A percentile compares a stretch with the other conserved stretches of the same genome.
Conservation (phyloP, 345 rosid genomes). For the Viola odorata region DNA sequence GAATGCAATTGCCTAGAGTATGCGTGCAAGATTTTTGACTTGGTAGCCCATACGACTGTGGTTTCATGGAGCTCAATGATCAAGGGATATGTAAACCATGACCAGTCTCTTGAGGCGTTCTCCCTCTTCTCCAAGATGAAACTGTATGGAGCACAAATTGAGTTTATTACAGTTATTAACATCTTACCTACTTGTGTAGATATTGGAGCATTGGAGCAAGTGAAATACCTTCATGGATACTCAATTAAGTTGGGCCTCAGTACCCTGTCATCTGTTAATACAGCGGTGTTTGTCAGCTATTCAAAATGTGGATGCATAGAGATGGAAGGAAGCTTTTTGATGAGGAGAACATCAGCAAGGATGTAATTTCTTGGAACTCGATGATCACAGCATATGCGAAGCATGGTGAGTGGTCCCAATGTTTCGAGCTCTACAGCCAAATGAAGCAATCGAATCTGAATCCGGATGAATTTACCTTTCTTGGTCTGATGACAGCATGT, state of each 20-base stretch:
- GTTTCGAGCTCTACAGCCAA: constrained; percentile 35
- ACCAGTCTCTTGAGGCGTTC: constrained; percentile 36
- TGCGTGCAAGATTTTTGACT: constrained; percentile 35
- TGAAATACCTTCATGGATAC: constrained; percentile 39
- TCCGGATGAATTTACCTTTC: constrained; percentile 40
- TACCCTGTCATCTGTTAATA: constrained; percentile 28
- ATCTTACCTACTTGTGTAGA: constrained; percentile 47
- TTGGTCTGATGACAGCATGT: constrained; percentile 41
- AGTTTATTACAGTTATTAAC: constrained; percentile 40
- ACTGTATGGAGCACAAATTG: constrained; percentile 28
- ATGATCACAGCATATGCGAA: constrained; percentile 46
- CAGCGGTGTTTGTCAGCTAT: constrained; percentile 41
- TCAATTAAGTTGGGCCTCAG: constrained; percentile 34
- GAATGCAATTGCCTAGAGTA: constrained; percentile 31
- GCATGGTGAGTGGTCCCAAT: constrained; percentile 41
- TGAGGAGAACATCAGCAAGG: constrained; percentile 30
- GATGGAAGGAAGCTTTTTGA: constrained; percentile 38
- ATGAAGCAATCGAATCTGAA: constrained; percentile 34
- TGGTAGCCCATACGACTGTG: constrained; percentile 26
- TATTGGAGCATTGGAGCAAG: constrained; percentile 39
- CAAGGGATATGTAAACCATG: constrained; percentile 41
- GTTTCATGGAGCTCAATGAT: constrained; percentile 52
- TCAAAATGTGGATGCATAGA: constrained; percentile 54
- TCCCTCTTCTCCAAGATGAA: constrained; percentile 38
- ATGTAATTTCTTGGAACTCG: constrained; percentile 46